Base-by-base conservation (phyloP, 345 rosid genomes). In the Barbarea vulgaris region DNA sequence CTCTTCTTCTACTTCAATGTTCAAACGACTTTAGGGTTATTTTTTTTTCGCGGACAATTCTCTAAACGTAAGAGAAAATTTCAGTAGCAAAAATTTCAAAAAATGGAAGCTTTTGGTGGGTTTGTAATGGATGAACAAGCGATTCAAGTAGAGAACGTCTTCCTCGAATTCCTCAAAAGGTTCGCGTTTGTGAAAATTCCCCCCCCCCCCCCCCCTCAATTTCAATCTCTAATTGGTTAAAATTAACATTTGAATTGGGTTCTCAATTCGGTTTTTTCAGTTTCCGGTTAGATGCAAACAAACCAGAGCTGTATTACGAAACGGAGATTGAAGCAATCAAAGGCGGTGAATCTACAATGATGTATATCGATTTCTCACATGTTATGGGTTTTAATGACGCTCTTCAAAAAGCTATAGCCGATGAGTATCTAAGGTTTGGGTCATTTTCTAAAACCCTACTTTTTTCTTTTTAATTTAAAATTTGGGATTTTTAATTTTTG, bases 111-210 rank as follows among this genome's bases (percentile, higher is more conserved):
- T 5, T 85, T 79, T 41, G 89, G 97, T 33, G 91, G 91, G 8
- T 84, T 72, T 78, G 86, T 87, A 67, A 81, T 85, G 51, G 99
- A 95, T 64, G 88, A 84, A 73, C 93, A 90, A 79, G 99, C 96
- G 4, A 86, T 88, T 39, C 84, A 82, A 65, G 98, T 95, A 13
- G 99, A 95, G 84, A 88, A 89, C 54, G 77, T 88, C 62, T 95
- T 95, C 87, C 84, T 95, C 58, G 93, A 92, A 21, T 90, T 92
- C 78, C 97, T 95, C 74, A 89, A 87, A 83, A 86, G 96, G 98
- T 93, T 44, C 7, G 59, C 2, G 7, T 66, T 36, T 64, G 9
- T 57, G 2, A 4, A 9, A 0, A 5, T 25, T 1, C 1, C 14
- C 5, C 8, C 15, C 14, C 5, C 8, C 15, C 1, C 14, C 5